Conservation (phyloP, 2,329 filamentous ascomycete genomes). For the Amauroascus niger region DNA sequence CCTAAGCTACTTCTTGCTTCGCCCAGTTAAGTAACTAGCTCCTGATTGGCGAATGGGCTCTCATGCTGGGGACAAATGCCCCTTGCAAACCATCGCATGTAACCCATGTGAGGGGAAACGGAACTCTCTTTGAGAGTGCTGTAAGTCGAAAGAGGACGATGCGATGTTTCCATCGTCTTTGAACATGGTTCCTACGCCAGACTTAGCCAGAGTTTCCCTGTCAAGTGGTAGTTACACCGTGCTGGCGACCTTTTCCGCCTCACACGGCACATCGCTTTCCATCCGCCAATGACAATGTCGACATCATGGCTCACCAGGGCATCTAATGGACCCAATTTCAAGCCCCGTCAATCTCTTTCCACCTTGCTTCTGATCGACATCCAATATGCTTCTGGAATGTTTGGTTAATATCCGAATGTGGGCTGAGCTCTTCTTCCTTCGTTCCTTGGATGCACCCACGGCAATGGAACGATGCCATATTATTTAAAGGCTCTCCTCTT, state of each 20-base stretch:
- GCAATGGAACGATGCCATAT: too few species aligned
- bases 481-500: neutral
- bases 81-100: constrained; percentile 1
- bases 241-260: neutral
- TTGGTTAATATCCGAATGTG: neutral
- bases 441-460: neutral
- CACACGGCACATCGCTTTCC: neutral
- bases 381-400: neutral
- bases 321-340: neutral
- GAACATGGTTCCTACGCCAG: neutral
- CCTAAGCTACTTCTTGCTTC: neutral
- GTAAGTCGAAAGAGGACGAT: neutral
- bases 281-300: neutral
- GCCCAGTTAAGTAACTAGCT: too few species aligned
- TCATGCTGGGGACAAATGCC: too few species aligned
- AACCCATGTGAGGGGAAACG: constrained; percentile 11
- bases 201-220: neutral
- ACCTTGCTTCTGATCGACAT: constrained; percentile 1
- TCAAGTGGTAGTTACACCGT: neutral
- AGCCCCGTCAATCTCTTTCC: neutral
- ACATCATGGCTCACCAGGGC: neutral
- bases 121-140: neutral
- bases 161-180: neutral
- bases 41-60: neutral
- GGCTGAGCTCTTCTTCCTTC: neutral